Evolutionary conservation across 2,329 filamentous ascomycete species (phyloP).

Genomic region (Septoria petroselini): DNA sequence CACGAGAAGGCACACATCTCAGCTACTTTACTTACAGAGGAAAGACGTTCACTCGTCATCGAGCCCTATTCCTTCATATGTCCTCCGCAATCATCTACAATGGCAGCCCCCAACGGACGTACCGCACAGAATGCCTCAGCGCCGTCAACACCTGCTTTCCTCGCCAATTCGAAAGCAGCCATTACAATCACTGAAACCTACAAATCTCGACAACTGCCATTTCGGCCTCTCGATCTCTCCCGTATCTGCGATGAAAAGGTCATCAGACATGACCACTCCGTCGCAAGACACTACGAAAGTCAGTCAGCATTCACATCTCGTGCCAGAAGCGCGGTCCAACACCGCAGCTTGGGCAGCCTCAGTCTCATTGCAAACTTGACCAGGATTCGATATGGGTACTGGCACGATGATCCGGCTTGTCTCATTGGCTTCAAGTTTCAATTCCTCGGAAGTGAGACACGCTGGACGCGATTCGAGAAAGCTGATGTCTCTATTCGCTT

Average conservation of each 20-base stretch:
- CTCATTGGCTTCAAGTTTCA: conserved; percentile 19
- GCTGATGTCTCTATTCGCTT: conserved; percentile 17
- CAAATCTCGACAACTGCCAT: conserved; percentile 14
- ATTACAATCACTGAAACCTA: too few relatives aligned
- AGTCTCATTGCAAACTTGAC: conserved; percentile 16
- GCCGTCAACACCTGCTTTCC: not conserved
- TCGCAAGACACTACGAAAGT: conserved; percentile 17
- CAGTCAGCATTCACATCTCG: not conserved
- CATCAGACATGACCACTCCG: conserved; percentile 14
- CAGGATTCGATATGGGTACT: conserved; percentile 18
- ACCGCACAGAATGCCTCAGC: not conserved
- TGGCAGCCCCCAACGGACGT: not conserved
- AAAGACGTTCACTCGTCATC: not conserved
- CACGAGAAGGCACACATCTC: not conserved
- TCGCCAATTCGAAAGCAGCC: not conserved
- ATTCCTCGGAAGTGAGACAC: conserved; percentile 5
- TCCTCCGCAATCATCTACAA: not conserved
- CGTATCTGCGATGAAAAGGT: conserved; percentile 22
- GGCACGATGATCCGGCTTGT: conserved; percentile 12
- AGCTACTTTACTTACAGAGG: not conserved
- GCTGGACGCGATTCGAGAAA: conserved; percentile 16
- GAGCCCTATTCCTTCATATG: not conserved
- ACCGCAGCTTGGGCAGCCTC: conserved; percentile 16
- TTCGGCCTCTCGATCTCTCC: conserved; percentile 7
- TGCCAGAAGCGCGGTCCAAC: conserved; percentile 8